Base-by-base conservation (phyloP, 2,329 filamentous ascomycete species). In the Knoxdaviesia capensis region DNA sequence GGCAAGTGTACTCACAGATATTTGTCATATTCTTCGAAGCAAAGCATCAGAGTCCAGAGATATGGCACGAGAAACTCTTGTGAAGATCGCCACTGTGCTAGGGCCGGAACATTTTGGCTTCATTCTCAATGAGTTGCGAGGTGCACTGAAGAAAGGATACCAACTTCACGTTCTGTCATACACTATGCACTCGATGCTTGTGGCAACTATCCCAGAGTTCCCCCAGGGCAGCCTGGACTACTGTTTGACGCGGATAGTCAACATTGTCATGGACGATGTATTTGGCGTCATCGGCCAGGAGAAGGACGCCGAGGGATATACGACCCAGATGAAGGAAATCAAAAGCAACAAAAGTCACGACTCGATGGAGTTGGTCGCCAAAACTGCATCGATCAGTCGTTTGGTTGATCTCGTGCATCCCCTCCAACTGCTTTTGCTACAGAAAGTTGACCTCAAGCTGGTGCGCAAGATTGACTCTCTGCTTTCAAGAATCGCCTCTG, bases 311-410 rank as follows among this genome's bases (percentile, higher is more conserved):
- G 86, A 94, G 51, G 90, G 87, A 42, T 98, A 98, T 56, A 79
- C 80, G 43, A 94, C 77, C 55, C 82, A 88, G 58, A 94, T 92
- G 79, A 94, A 92, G 59, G 90, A 98, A 60, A 80, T 98, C 44
- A 96, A 94, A 64, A 90, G 83, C 58, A 94, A 83, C 65, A 98
- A 96, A 65, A 94, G 87, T 55, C 93, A 87, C 53, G 92, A 98
- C 54, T 93, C 90, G 0, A 92, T 96, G 78, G 88, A 96, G 57
- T 66, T 96, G 10, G 69, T 96, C 48, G 81, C 90, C 30, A 83
- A 79, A 53, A 86, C 78, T 39, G 78, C 84, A 2, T 88, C 86
- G 1, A 66, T 94, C 29, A 65, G 61, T 41, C 74, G 77, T 44
- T 68, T 96, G 5, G 75, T 79, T 39, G 73, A 79, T 40, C 71